Conservation (phyloP, 208 protist genomes). For the Blastocrithidia nonstop region DNA sequence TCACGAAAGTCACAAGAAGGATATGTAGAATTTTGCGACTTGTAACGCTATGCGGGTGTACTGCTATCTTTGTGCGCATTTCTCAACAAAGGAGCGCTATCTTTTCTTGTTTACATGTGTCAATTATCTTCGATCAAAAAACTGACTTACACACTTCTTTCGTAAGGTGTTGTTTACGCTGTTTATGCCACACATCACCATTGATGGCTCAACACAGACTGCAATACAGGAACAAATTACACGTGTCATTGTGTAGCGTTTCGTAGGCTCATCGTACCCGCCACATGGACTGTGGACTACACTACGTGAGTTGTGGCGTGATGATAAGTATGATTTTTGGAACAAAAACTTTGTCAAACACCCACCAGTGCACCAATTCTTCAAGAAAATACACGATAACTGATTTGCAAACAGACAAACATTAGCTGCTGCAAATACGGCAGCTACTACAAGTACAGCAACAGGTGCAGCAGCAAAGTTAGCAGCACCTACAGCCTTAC, state of each 20-base stretch:
- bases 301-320: constrained; percentile 98
- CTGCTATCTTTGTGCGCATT: constrained; percentile 79
- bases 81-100: constrained; percentile 91
- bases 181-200: constrained; percentile 78
- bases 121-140: constrained; percentile 98
- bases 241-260: constrained; percentile 92
- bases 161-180: constrained; percentile 93
- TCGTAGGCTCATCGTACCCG: constrained; percentile 96
- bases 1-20: constrained; percentile 18
- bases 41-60: constrained; percentile 92
- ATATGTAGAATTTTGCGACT: constrained; percentile 14
- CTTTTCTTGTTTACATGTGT: constrained; percentile 94
- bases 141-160: constrained; percentile 99
- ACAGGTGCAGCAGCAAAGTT: constrained; percentile 5
- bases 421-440: constrained; percentile 5
- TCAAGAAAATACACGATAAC: constrained; percentile 84
- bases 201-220: constrained; percentile 42
- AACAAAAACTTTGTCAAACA: constrained; percentile 85
- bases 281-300: constrained; percentile 99
- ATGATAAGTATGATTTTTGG: constrained; percentile 91
- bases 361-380: constrained; percentile 79
- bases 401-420: constrained; percentile 24
- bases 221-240: constrained; percentile 95
- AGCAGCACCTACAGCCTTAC: not conserved
- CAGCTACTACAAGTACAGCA: constrained; percentile 6